Evolutionary conservation across 148 eudicot genomes (phyloP).

Genomic region (Amaranthus palmeri): DNA sequence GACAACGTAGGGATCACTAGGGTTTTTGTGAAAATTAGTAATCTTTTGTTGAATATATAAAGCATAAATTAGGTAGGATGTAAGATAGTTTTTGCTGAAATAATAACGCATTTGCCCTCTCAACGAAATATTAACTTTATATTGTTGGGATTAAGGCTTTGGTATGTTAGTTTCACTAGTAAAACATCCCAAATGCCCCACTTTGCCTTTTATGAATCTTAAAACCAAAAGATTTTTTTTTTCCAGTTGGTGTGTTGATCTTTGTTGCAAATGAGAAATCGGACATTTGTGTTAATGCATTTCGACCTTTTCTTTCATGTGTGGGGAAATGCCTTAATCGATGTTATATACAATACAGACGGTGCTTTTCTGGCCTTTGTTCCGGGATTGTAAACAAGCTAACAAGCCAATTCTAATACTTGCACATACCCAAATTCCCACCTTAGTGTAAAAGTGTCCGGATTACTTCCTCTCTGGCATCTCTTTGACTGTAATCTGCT

Average conservation of each 20-base stretch:
- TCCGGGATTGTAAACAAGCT: background rate
- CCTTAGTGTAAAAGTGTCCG: background rate
- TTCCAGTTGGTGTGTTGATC: background rate
- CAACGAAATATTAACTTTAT: too few species aligned
- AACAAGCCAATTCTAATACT: background rate
- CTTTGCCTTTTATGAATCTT: too few species aligned
- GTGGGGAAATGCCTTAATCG: background rate
- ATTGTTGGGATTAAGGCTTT: background rate
- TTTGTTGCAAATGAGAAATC: background rate
- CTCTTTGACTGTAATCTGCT: conserved; percentile 34
- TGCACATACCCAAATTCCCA: background rate
- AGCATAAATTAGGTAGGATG: background rate
- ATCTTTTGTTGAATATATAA: background rate
- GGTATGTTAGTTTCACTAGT: background rate
- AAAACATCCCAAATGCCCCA: background rate
- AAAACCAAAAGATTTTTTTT: too few species aligned
- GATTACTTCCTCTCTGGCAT: conserved; percentile 28
- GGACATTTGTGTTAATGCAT: background rate
- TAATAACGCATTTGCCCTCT: background rate
- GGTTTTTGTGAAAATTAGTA: conserved; percentile 10
- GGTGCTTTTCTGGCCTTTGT: background rate
- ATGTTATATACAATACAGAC: background rate
- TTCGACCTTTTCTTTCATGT: too few species aligned
- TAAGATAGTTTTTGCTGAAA: conserved; percentile 5
- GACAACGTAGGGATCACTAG: conserved; percentile 6